Base-by-base conservation (phyloP, 2,329 filamentous ascomycete species). In the Akanthomyces lecanii region DNA sequence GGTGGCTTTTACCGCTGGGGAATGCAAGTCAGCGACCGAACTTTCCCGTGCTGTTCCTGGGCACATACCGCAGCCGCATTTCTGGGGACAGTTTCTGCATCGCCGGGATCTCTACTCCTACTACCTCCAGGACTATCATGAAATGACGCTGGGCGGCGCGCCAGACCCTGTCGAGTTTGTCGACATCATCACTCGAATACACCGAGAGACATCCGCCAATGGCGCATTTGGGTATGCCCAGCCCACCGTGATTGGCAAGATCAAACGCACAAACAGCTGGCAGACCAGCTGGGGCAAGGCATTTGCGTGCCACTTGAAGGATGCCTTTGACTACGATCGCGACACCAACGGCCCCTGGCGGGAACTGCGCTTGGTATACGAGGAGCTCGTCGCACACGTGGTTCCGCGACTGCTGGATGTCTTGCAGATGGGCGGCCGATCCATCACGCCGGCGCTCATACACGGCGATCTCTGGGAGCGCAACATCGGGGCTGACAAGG, bases 381-480 rank as follows among this genome's bases (percentile, higher is more conserved):
- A 63, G 1, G 64, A 68, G 33, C 64, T 69, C 10, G 58, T 72
- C 62, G 67, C 0, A 70, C 69, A 36, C 28, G 70, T 75, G 1
- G 67, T 74, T 1, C 73, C 71, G 6, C 63, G 71, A 8, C 69
- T 76, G 1, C 66, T 76, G 0, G 59, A 66, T 1, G 70, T 69
- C 0, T 62, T 77, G 11, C 68, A 75, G 64, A 65, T 67, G 8
- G 67, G 70, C 12, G 72, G 72, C 1, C 67, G 73, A 3, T 64
- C 52, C 4, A 70, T 75, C 36, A 71, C 71, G 61, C 73, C 74
- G 2, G 69, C 69, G 33, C 61, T 75, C 1, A 62, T 73, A 1
- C 74, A 76, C 38, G 73, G 74, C 1, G 71, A 75, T 51, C 60
- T 73, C 4, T 75, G 73, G 72, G 73, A 75, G 23, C 70, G 69